These are phyloP conservation scores for Acer yangbiense DNA, from an alignment of 345 rosid genomes.

Conservation along the genomic window DNA sequence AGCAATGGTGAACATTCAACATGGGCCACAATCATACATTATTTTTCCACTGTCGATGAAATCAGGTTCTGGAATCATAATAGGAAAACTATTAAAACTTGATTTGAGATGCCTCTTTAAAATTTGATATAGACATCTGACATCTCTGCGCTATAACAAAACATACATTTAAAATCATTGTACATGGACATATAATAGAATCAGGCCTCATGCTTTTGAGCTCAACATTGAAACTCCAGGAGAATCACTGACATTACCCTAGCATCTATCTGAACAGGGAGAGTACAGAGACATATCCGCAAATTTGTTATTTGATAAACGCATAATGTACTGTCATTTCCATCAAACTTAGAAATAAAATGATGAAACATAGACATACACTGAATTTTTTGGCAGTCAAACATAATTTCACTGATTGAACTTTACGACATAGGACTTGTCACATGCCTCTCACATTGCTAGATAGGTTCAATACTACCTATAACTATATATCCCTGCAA, in stretches of 20 bases:
- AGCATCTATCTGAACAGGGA: background rate
- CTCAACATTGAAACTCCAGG: background rate
- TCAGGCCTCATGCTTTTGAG: background rate
- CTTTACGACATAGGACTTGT: background rate
- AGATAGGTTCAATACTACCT: background rate
- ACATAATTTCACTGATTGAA: background rate
- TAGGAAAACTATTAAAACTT: background rate
- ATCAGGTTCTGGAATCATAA: background rate
- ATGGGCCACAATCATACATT: background rate
- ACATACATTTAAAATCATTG: background rate
- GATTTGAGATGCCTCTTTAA: background rate
- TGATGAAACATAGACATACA: background rate
- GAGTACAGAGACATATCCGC: background rate
- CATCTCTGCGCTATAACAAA: background rate
- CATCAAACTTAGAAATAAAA: background rate
- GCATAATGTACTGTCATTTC: background rate
- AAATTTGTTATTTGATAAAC: background rate
- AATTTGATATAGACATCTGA: background rate
- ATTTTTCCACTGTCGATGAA: background rate
- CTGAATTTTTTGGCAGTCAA: background rate
- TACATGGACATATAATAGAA: background rate
- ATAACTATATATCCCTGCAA: background rate
- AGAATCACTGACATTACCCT: background rate
- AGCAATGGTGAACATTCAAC: background rate
- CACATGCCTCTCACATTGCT: background rate